Evolutionary conservation across 768 basidiomycete species (phyloP).

Genomic region (Gautieria morchelliformis): DNA sequence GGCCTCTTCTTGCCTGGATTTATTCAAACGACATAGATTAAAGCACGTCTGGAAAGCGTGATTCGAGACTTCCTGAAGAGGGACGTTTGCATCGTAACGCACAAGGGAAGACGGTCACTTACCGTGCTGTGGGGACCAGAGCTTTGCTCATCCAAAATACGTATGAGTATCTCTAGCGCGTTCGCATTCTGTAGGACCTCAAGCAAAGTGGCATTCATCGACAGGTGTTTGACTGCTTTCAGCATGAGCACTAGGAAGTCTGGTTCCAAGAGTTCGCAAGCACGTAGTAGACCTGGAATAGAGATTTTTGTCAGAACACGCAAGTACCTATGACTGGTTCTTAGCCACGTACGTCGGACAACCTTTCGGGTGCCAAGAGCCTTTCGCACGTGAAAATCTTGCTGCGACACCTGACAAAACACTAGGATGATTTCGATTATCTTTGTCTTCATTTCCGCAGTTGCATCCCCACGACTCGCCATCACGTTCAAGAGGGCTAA

Average conservation of each 20-base stretch:
- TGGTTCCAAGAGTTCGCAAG: slow-evolving; percentile 80
- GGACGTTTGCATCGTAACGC: neutral
- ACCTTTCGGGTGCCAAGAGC: slow-evolving; percentile 87
- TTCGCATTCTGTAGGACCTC: slow-evolving; percentile 96
- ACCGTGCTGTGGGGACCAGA: slow-evolving; percentile 76
- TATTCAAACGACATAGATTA: slow-evolving; percentile 91
- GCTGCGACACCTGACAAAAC: slow-evolving; percentile 95
- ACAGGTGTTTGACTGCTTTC: slow-evolving; percentile 93
- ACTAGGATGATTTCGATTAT: slow-evolving; percentile 83
- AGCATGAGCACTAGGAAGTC: slow-evolving; percentile 82
- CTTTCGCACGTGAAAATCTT: slow-evolving; percentile 86
- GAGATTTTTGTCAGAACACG: neutral
- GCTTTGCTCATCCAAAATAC: slow-evolving; percentile 72
- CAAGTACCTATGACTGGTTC: neutral
- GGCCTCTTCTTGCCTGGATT: slow-evolving; percentile 92
- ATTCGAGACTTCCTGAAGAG: slow-evolving; percentile 85
- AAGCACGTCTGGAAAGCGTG: slow-evolving; percentile 97
- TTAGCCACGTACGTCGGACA: slow-evolving; percentile 59
- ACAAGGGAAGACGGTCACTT: slow-evolving; percentile 15
- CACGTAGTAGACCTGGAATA: slow-evolving; percentile 68
- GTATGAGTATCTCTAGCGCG: slow-evolving; percentile 83
- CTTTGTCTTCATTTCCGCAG: slow-evolving; percentile 74
- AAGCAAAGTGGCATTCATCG: slow-evolving; percentile 83
- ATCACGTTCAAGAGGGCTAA: slow-evolving; percentile 85
- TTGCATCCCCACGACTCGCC: slow-evolving; percentile 53